Evolutionary conservation across 495 filamentous ascomycete species (phyloP), one percentile per base, ranked within the genome.

Genomic region (Halenospora varia): DNA sequence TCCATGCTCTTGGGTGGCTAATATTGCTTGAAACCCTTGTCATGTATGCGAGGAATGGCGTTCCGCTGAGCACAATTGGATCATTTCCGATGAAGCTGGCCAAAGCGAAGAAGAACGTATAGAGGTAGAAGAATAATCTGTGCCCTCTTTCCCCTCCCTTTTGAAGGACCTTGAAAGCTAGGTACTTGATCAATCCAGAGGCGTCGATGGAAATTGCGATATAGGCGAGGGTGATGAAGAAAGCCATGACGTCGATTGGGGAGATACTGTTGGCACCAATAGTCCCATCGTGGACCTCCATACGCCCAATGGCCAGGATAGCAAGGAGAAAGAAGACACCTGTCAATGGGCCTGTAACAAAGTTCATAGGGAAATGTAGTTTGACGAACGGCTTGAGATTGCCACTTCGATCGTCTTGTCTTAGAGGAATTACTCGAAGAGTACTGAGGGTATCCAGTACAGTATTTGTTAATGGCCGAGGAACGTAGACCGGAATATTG

Each of bases 121-220:
- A 88, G 17, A 88, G 77, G 66, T 85, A 88, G 67, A 88, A 81
- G 66, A 82, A 88, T 1, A 88, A 70, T 44, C 77, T 66, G 50
- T 84, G 81, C 6, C 85, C 85, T 22, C 75, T 74, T 22, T 74
- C 72, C n/a, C 84, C 83, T 25, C 77, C 82, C 65, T 74, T 79
- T 62, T 83, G 77, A n/a, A 87, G 76, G 1, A 88, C 85, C 56
- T 79, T 85, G 73, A 85, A 86, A 0, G 85, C 83, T 47, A 88
- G 67, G 50, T 73, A 88, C 44, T 83, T 65, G 61, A 88, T 86
- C 8, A 87, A 70, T 18, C 85, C 85, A 2, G 85, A 87, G 1
- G 84, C 83, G 61, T 88, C 85, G 65, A 88, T 84, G 2, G 85
- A 88, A 55, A 88, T 88, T 51, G 85, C 85, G 62, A 88, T 87